A percentile compares a stretch with the other conserved stretches of the same genome.
Conservation (phyloP, 192 early-diverging fungal species). For the Lobosporangium transversale region DNA sequence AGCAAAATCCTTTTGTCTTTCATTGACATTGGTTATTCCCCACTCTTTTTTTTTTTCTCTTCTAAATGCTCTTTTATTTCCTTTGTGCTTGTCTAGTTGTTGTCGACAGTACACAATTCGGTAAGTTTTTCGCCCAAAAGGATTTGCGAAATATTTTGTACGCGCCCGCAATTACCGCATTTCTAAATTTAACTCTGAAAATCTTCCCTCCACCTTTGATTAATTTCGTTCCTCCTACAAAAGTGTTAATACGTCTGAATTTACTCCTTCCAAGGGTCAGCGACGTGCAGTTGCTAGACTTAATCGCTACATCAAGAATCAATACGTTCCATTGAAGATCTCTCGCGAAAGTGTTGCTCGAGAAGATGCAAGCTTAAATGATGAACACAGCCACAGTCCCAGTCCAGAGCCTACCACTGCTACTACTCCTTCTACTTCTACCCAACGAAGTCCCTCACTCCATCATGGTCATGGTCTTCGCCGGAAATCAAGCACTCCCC, state of each 20-base stretch:
- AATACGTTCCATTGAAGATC: conserved; percentile 47
- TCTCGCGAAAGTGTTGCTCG: conserved; percentile 33
- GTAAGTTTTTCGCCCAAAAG: conserved; percentile 22
- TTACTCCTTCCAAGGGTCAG: conserved; percentile 70
- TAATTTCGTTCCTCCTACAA: neutral
- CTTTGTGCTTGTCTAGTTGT: too few species aligned
- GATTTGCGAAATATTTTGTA: neutral
- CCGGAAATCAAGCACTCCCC: conserved; percentile 42
- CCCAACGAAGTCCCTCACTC: neutral
- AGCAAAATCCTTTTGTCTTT: too few species aligned
- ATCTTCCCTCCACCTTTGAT: neutral
- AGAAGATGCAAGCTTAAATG: conserved; percentile 12
- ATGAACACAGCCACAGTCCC: conserved; percentile 43
- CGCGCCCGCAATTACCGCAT: neutral
- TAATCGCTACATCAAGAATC: conserved; percentile 63
- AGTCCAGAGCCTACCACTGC: conserved; percentile 25
- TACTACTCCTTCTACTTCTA: too few species aligned
- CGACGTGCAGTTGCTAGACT: conserved; percentile 71
- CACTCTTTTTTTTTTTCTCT: too few species aligned
- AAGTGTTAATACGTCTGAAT: conserved; percentile 65
- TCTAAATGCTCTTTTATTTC: too few species aligned
- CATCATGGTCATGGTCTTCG: neutral
- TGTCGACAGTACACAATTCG: conserved; percentile 80
- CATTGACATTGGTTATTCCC: too few species aligned
- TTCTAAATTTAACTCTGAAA: conserved; percentile 11